These are phyloP conservation scores for Rhodamnia rubescens DNA, from an alignment of 345 rosid species.

Conservation along the genomic window DNA sequence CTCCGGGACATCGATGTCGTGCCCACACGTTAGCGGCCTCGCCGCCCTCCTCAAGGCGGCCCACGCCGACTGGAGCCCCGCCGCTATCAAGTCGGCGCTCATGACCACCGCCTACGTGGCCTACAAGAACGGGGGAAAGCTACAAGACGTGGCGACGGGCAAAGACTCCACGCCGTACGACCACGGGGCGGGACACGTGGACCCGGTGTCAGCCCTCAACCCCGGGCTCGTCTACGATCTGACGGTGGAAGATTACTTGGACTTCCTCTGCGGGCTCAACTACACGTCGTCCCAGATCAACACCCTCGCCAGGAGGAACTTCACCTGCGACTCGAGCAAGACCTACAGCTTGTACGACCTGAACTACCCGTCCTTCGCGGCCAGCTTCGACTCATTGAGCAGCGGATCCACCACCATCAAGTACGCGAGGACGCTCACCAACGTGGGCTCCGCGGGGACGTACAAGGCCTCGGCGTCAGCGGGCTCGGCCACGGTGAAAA, in stretches of 20 bases:
- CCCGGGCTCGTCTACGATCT: slow-evolving; percentile 83
- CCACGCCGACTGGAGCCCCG: slow-evolving; percentile 84
- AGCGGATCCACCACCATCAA: neutral
- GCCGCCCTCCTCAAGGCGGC: slow-evolving; percentile 65
- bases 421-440: neutral
- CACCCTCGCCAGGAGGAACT: slow-evolving; percentile 29
- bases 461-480: neutral
- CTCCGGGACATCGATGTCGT: slow-evolving; percentile 89
- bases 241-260: slow-evolving; percentile 47
- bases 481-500: neutral
- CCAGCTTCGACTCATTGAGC: slow-evolving; percentile 9
- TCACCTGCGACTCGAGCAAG: slow-evolving; percentile 38
- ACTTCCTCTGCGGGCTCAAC: slow-evolving; percentile 66
- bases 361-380: slow-evolving; percentile 81
- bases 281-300: slow-evolving; percentile 41
- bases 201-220: slow-evolving; percentile 49
- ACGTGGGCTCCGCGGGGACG: neutral
- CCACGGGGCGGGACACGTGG: slow-evolving; percentile 88
- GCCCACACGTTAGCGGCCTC: slow-evolving; percentile 88
- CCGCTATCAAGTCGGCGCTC: slow-evolving; percentile 73
- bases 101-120: slow-evolving; percentile 78
- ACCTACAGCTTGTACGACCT: slow-evolving; percentile 32
- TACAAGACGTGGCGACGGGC: slow-evolving; percentile 53
- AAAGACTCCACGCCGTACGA: slow-evolving; percentile 62
- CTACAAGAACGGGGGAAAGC: slow-evolving; percentile 40